Base-by-base conservation (phyloP, 305 asterid species). In the Ilex paraguariensis region DNA sequence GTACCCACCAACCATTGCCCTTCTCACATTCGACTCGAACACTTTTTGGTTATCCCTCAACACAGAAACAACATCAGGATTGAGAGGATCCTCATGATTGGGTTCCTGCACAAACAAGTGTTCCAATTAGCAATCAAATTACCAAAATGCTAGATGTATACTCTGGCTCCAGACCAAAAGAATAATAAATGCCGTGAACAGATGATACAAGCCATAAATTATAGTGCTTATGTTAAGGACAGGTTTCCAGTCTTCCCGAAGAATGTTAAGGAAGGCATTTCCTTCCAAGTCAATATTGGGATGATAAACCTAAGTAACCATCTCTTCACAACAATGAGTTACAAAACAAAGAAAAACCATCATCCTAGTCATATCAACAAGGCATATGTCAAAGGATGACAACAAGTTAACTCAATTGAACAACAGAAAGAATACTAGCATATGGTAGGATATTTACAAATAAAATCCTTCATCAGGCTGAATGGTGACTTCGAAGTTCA, bases 241-340 rank as follows among this genome's bases (percentile, higher is more conserved):
- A 1, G 98, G 98, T 66, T 92, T 92, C 97, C 98, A 92, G 75
- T 92, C 98, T 78, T 92, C 98, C 21, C 98, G 87, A 60, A 89
- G 98, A 82, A 92, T 90, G 95, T 93, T 93, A 62, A 93, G 84
- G 79, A 97, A 93, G 21, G 90, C 97, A 76, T 90, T 93, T 73
- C 98, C 98, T 71, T 93, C 98, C 72, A 90, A 70, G 81, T 93
- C 99, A 17, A 93, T 93, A 65, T 93, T 93, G 61, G 99, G 99
- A 80, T 93, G 99, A 81, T 90, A 93, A 36, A 93, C 95, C 99
- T 93, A 83, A 49, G 13, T 58, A 56, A 54, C 4, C 40, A 61
- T 56, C 51, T 15, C 62, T 6, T 28, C n/a, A n/a, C 11, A 14
- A 42, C 21, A 62, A 51, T 54, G 15, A 46, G 52, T 46, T 3